Conservation (phyloP, 768 basidiomycete species). For the Phlebiopsis flavidoalba region DNA sequence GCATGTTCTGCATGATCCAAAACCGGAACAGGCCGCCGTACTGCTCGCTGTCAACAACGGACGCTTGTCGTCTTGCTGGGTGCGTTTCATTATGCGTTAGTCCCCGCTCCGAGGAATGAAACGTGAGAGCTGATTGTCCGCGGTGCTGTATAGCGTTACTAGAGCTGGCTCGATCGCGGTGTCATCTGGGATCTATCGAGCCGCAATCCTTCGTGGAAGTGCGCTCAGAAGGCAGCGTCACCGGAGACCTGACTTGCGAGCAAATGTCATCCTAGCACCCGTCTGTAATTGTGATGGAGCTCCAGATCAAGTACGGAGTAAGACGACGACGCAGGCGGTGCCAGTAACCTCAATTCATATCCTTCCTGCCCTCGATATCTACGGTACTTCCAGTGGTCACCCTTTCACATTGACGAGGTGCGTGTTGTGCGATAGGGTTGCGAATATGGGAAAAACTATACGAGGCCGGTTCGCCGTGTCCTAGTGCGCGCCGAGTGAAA, state of each 20-base stretch:
- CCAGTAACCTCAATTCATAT: constrained; percentile 92
- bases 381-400: constrained; percentile 97
- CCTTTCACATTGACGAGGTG: constrained; percentile 91
- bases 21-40: constrained; percentile 83
- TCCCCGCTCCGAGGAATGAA: neutral
- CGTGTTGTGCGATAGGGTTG: constrained; percentile 9
- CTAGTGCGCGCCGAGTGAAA: constrained; percentile 88
- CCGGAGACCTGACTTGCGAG: constrained; percentile 86
- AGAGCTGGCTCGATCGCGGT: constrained; percentile 88
- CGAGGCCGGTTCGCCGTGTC: neutral
- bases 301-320: constrained; percentile 98
- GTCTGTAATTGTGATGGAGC: constrained; percentile 86
- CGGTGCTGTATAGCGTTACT: constrained; percentile 56
- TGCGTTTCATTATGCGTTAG: constrained; percentile 29
- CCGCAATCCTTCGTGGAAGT: constrained; percentile 91
- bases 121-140: constrained; percentile 4
- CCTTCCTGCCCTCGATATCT: constrained; percentile 85
- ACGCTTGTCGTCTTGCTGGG: constrained; percentile 96
- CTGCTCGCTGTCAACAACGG: constrained; percentile 81
- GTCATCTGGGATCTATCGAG: constrained; percentile 81
- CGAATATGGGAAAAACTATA: neutral
- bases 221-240: constrained; percentile 87
- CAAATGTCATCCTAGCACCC: constrained; percentile 95
- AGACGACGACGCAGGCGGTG: constrained; percentile 77
- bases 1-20: constrained; percentile 92